Conservation (phyloP, 1,284 basidiomycete species). For the Cryptococcus sp. region DNA sequence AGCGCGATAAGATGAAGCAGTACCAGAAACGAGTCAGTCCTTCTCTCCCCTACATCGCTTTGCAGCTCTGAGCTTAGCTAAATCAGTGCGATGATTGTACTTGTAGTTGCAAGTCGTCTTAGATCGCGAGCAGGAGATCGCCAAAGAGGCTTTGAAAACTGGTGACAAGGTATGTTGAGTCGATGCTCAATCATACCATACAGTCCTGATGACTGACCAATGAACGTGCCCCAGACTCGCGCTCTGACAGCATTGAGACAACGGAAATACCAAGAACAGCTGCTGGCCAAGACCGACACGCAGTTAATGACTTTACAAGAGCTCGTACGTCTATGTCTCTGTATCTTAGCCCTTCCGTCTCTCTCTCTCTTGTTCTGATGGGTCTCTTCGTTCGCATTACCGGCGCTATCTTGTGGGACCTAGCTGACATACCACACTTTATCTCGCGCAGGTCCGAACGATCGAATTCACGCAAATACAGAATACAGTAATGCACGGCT, state of each 20-base stretch:
- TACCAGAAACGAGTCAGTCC: slow-evolving; percentile 84
- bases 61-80: no score
- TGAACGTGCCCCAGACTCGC: slow-evolving; percentile 51
- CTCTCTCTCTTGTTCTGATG: no score
- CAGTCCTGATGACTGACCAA: not conserved
- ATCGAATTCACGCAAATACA: slow-evolving; percentile 97
- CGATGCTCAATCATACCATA: not conserved
- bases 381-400: no score
- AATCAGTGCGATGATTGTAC: not conserved
- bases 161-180: slow-evolving; percentile 70
- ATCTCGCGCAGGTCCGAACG: slow-evolving; percentile 70
- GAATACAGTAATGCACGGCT: slow-evolving; percentile 85
- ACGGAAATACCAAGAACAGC: slow-evolving; percentile 88
- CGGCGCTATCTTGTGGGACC: no score
- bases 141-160: slow-evolving; percentile 73
- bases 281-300: slow-evolving; percentile 82
- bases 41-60: not conserved
- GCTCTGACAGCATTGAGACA: slow-evolving; percentile 83
- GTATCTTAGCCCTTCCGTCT: no score
- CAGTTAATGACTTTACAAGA: slow-evolving; percentile 90
- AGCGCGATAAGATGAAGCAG: slow-evolving; percentile 91
- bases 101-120: slow-evolving; percentile 80
- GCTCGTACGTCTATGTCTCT: slow-evolving; percentile 65
- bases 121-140: slow-evolving; percentile 85
- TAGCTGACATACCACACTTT: not conserved